Percentiles rank a stretch among this genome's conserved stretches.
Conservation (phyloP, 192 early-diverging fungal genomes). For the Coemansia sp. region DNA sequence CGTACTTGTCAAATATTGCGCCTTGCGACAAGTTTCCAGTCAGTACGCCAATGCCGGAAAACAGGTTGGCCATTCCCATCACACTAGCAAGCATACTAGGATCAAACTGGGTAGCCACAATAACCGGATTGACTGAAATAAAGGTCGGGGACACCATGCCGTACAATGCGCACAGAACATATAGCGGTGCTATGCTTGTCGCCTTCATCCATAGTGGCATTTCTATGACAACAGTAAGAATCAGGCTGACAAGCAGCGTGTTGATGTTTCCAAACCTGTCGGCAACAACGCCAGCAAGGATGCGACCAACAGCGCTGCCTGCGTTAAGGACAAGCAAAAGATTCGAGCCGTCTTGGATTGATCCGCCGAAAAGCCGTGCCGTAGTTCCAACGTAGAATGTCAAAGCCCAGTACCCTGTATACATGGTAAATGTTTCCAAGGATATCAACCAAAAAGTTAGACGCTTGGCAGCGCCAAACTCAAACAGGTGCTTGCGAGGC, state of each 20-base stretch:
- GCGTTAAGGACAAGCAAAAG: constrained; percentile 37
- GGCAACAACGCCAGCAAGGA: constrained; percentile 32
- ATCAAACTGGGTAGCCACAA: constrained; percentile 18
- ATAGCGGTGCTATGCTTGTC: constrained; percentile 18
- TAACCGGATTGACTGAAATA: constrained; percentile 41
- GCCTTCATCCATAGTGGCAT: constrained; percentile 42
- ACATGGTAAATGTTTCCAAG: constrained; percentile 21
- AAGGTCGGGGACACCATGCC: constrained; percentile 39
- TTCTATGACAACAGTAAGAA: constrained; percentile 18
- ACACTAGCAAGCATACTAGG: constrained; percentile 15
- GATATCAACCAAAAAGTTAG: constrained; percentile 35
- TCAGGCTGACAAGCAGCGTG: constrained; percentile 21
- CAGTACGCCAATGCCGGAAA: constrained; percentile 21
- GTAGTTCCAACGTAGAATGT: constrained; percentile 39
- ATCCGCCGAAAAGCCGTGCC: constrained; percentile 22
- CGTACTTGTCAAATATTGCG: constrained; percentile 26
- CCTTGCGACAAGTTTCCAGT: constrained; percentile 29
- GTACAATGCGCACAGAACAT: constrained; percentile 34
- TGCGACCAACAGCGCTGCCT: constrained; percentile 21
- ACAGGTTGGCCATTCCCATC: constrained; percentile 28
- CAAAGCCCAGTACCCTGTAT: constrained; percentile 48
- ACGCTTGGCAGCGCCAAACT: constrained; percentile 16
- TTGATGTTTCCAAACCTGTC: constrained; percentile 35
- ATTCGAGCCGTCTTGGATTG: constrained; percentile 15
- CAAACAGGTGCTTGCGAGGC: constrained; percentile 47